Evolutionary conservation across 768 basidiomycete species (phyloP).

Genomic region (Dendrothele bispora): DNA sequence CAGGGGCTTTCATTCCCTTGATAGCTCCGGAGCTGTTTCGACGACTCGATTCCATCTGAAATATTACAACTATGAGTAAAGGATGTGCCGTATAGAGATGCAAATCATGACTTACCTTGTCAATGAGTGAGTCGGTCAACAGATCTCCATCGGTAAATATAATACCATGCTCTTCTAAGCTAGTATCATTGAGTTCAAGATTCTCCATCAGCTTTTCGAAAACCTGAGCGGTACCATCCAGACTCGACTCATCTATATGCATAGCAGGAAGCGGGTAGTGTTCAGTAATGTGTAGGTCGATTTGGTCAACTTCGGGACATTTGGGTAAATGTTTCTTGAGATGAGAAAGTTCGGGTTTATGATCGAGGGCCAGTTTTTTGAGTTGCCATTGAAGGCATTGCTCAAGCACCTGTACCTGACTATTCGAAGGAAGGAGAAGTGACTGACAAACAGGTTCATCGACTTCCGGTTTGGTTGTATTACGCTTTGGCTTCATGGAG

Average conservation of each 20-base stretch:
- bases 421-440: background rate
- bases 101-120: conserved; percentile 5
- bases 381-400: background rate
- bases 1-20: no score
- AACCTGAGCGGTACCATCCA: conserved; percentile 16
- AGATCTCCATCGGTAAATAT: conserved; percentile 12
- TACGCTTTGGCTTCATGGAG: background rate
- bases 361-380: background rate
- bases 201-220: background rate
- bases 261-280: conserved; percentile 14
- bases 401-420: background rate
- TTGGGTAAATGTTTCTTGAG: background rate
- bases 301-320: conserved; percentile 1
- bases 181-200: background rate
- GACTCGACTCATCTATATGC: conserved; percentile 17
- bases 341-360: background rate
- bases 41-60: no score
- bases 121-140: conserved; percentile 7
- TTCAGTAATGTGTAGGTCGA: conserved; percentile 16
- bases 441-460: no score
- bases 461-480: background rate
- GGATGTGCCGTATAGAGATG: background rate
- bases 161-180: conserved; percentile 7
- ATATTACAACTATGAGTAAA: no score
- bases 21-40: no score